Base-by-base conservation (phyloP, 306 rosid genomes). In the Abrus precatorius region DNA sequence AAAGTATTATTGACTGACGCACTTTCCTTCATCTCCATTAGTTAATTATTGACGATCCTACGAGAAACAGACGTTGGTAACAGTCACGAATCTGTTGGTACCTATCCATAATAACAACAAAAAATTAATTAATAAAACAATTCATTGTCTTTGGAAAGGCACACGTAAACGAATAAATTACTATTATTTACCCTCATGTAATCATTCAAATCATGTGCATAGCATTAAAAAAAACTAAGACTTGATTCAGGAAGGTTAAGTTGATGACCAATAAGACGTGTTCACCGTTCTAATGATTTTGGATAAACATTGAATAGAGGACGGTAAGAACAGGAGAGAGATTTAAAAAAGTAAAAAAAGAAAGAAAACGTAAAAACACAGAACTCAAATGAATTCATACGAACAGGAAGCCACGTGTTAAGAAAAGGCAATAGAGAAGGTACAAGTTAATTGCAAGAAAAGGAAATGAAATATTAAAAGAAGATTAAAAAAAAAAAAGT, bases 361-460 rank as follows among this genome's bases (percentile, higher is more conserved):
- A 69, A 0, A 34, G 50, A 36, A 59, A 28, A 60, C 72, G 65
- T 61, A 43, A 30, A 66, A 57, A 66, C 10, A 53, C 45, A 55
- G 6, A 76, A 52, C 59, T 34, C 1, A 8, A 68, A 30, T 40
- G 20, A 20, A 20, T 20, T 20, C 20, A 20, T 20, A 20, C 20
- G 20, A 20, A 2, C 47, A 6, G 9, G 5, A 48, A 68, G 49
- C 40, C 75, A 32, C 14, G 61, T 56, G 43, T 27, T 12, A 13
- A 50, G 55, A 7, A 45, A 41, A 77, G 44, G 2, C 2, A 2
- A 54, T 3, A 27, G 7, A 70, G 72, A 70, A 69, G 72, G 1
- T 27, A 79, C 32, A 5, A 45, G 64, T 79, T 70, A 59, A 70
- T 48, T 60, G 3, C 20, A 72, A 80, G 74, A 62, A 70, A 80